Evolutionary conservation across 2,329 filamentous ascomycete species (phyloP), one percentile per base, ranked within the genome.

Genomic region (Aspergillus tubingensis): DNA sequence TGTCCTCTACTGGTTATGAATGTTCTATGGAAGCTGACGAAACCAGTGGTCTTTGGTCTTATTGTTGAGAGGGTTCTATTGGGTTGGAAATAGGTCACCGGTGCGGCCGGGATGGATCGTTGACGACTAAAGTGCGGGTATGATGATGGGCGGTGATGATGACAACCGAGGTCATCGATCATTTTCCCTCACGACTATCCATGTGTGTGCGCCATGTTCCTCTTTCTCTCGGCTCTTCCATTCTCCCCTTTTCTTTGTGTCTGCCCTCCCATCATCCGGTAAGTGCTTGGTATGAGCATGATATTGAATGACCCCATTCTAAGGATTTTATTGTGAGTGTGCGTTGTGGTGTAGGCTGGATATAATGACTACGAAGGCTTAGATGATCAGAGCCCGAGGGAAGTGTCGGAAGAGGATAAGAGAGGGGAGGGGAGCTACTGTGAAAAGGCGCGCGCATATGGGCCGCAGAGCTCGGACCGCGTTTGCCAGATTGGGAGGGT

Each of bases 21-120:
- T 62, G 6, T 62, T 62, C 55, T 62, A 13, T 23, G 62, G 60
- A 60, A 54, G 58, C 64, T 62, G 60, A 63, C 62, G 57, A 61
- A 57, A 62, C 57, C 58, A 55, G 56, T 49, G 51, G 21, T 23
- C 23, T 48, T 27, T 23, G 8, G 19, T n/a, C 44, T 25, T 48
- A 23, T 30, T 19, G 23, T 15, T 25, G 44, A 27, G 21, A n/a
- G 44, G 21, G 49, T 52, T 52, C 49, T 52, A 38, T 52, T 52
- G n/a, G 49, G 19, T n/a, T 27, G 25, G 49, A 30, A 49, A 39
- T 38, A 54, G 36, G 36, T 36, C 39, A 25, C 32, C 30, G 36
- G 38, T 30, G 32, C 21, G 32, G 27, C 11, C 49, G 49, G 32
- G 10, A 32, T 39, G 49, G 32, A 32, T 52, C n/a, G 49, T 36